phyloP scores from a whole-genome alignment of 257 asterid genomes.

The Solanum appendiculatum region DNA sequence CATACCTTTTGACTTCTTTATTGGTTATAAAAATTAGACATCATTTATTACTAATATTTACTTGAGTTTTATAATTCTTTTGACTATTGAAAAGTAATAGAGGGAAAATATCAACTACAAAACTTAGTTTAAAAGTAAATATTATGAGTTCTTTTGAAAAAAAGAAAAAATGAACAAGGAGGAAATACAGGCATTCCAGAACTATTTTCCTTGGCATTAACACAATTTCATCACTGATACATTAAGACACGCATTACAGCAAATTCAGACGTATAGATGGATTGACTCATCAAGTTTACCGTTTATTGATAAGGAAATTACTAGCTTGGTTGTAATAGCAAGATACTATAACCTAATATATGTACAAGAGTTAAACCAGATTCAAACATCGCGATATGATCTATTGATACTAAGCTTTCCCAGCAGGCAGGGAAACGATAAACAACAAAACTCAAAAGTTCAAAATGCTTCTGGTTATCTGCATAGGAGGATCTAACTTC shows the following conservation, averaged over 20 bases:
- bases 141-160: neutral
- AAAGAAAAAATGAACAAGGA: neutral
- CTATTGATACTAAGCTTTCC: neutral
- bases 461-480: neutral
- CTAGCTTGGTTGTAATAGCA: neutral
- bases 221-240: neutral
- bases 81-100: neutral
- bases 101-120: neutral
- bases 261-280: neutral
- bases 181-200: neutral
- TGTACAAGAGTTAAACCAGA: neutral
- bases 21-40: neutral
- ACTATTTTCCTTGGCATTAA: neutral
- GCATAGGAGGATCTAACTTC: slow-evolving; percentile 34
- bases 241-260: neutral
- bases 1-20: neutral
- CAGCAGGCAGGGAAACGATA: neutral
- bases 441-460: neutral
- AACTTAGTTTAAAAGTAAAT: neutral
- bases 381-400: neutral
- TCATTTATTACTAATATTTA: neutral
- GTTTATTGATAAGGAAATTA: neutral
- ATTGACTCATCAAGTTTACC: neutral
- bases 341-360: neutral
- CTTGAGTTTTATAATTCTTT: neutral